Evolutionary conservation across 345 rosid genomes (phyloP), one percentile per base, ranked within the genome.

Genomic region (Lumnitzera littorea): DNA sequence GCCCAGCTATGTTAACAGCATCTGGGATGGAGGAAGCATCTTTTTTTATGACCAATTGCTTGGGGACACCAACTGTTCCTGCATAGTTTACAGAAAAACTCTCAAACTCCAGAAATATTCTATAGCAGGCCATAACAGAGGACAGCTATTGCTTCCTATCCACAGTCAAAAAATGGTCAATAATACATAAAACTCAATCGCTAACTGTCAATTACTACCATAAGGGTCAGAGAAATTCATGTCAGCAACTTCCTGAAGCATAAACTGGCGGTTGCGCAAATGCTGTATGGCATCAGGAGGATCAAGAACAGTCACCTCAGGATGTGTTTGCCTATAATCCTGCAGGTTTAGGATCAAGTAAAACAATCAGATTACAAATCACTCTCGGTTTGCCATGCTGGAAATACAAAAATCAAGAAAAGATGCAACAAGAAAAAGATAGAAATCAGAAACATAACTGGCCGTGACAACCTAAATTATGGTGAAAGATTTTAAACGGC

Each of bases 211-310:
- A 25, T 20, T 13, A 27, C 24, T 73, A 82, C 95, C 90, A 62
- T 76, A 76, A 17, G 78, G 56, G 57, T 55, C 72, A 48, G 77
- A 80, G 72, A 87, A 80, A 53, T 82, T 84, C 90, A 87, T 82
- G 53, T 84, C 84, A 63, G 88, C 95, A 55, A 87, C 95, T 69
- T 87, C 84, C 72, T 84, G 90, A 24, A 87, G 84, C 95, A 87
- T 87, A 14, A 84, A 87, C 61, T 87, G 90, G 56, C 90, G 95
- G 69, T 80, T 82, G 61, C 64, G 86, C 48, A 87, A 64, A 77
- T 82, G 90, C 58, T 82, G 88, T 72, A 87, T 87, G 20, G 90
- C 90, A 80, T 82, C 88, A 16, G 88, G 95, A 54, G 95, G 95
- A 73, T 87, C 90, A 49, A 87, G 95, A 71, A 87, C 90, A 31